These are phyloP conservation scores for Populus trichocarpa DNA, from an alignment of 441 rosid species.

Conservation along the genomic window DNA sequence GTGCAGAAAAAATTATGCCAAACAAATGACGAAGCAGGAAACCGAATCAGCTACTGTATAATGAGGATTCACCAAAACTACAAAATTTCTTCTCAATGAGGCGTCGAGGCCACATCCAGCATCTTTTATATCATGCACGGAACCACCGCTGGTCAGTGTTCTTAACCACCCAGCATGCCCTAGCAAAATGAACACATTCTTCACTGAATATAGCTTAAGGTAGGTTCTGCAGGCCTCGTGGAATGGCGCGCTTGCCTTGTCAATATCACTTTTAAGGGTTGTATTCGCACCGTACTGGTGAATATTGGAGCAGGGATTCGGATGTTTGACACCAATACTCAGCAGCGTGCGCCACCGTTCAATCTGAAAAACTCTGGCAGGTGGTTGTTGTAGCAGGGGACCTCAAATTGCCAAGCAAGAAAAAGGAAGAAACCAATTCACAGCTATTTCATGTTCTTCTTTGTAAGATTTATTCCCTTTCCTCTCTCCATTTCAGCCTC, in stretches of 20 bases:
- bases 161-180: background rate
- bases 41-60: conserved; percentile 9
- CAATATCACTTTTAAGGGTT: conserved; percentile 18
- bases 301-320: conserved; percentile 7
- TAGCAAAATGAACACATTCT: background rate
- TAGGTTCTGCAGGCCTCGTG: conserved; percentile 22
- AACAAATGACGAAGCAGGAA: conserved; percentile 27
- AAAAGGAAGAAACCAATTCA: conserved; percentile 21
- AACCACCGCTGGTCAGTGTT: conserved; percentile 5
- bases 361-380: conserved; percentile 16
- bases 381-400: conserved; percentile 21
- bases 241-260: conserved; percentile 14
- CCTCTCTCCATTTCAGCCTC: conserved; percentile 92
- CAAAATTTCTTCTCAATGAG: conserved; percentile 18
- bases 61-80: conserved; percentile 15
- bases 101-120: conserved; percentile 16
- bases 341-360: conserved; percentile 20
- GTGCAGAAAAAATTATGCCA: conserved; percentile 30
- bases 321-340: conserved; percentile 18
- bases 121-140: conserved; percentile 8
- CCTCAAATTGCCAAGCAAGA: conserved; percentile 7
- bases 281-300: conserved; percentile 3
- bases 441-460: conserved; percentile 50
- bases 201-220: conserved; percentile 11
- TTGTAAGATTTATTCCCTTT: conserved; percentile 59